Conservation (phyloP, 257 asterid species). For the Lavandula angustifolia region DNA sequence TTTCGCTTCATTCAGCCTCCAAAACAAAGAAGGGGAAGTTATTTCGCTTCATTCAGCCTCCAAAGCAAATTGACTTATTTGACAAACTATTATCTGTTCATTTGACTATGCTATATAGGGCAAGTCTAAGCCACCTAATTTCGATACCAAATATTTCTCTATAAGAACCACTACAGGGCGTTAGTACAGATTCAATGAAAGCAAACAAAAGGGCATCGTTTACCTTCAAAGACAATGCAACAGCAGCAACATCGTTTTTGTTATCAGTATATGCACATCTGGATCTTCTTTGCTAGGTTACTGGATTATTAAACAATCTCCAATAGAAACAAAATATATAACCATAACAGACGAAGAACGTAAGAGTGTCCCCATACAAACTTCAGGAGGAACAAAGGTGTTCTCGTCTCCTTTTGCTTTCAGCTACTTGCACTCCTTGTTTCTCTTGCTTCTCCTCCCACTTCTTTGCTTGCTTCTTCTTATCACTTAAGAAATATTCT, state of each 20-base stretch:
- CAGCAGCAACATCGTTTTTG: slow-evolving; percentile 52
- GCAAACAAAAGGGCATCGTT: slow-evolving; percentile 6
- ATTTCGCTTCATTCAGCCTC: background rate
- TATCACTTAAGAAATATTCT: slow-evolving; percentile 76
- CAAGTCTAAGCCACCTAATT: background rate
- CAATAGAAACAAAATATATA: background rate
- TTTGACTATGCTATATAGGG: too few species aligned
- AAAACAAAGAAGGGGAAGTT: background rate
- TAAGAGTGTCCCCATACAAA: slow-evolving; percentile 34
- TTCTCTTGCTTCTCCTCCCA: slow-evolving; percentile 92
- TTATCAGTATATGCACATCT: slow-evolving; percentile 32
- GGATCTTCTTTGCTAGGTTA: slow-evolving; percentile 49
- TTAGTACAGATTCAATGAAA: background rate
- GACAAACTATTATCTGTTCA: too few species aligned
- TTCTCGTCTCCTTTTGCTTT: slow-evolving; percentile 75
- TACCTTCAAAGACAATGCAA: slow-evolving; percentile 78
- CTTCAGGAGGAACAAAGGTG: slow-evolving; percentile 90
- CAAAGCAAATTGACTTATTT: too few species aligned
- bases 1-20: too few species aligned
- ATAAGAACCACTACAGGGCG: too few species aligned
- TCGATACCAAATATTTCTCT: too few species aligned
- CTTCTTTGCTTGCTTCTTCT: slow-evolving; percentile 75
- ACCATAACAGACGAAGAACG: background rate
- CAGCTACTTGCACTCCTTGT: slow-evolving; percentile 73
- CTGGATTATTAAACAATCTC: slow-evolving; percentile 37